Evolutionary conservation across 768 basidiomycete genomes (phyloP).

Genomic region (Hysterangium stoloniferum): DNA sequence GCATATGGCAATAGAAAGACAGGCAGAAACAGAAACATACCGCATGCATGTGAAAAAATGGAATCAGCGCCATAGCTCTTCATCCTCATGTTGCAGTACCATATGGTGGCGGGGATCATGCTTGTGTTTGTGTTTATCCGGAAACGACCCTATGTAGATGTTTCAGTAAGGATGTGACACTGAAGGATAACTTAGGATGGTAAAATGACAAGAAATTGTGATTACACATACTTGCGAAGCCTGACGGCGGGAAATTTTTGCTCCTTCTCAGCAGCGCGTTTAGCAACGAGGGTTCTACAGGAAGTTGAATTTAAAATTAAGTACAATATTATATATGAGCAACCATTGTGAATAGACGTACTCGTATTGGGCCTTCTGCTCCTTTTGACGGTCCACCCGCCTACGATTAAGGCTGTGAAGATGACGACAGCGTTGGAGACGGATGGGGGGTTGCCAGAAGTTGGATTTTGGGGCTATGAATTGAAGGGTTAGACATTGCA

Average conservation of each 20-base stretch:
- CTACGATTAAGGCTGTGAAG: constrained; percentile 82
- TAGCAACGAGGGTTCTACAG: constrained; percentile 60
- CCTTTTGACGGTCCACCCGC: constrained; percentile 86
- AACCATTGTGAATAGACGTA: constrained; percentile 30
- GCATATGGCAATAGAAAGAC: too few relatives aligned
- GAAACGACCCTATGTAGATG: too few relatives aligned
- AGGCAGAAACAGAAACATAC: too few relatives aligned
- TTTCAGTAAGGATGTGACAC: too few relatives aligned
- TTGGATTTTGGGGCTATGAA: constrained; percentile 98
- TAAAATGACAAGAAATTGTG: too few relatives aligned
- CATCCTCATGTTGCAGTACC: too few relatives aligned
- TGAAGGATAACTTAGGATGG: too few relatives aligned
- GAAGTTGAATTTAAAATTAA: constrained; percentile 1
- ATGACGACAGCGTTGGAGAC: constrained; percentile 95
- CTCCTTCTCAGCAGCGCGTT: constrained; percentile 92
- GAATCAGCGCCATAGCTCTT: too few relatives aligned
- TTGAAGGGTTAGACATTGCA: not conserved
- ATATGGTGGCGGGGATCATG: too few relatives aligned
- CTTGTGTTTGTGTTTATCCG: too few relatives aligned
- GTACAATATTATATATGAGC: constrained; percentile 1
- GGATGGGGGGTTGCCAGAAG: constrained; percentile 90
- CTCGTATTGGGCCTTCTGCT: constrained; percentile 94
- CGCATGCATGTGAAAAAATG: too few relatives aligned
- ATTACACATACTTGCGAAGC: too few relatives aligned
- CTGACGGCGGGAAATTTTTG: constrained; percentile 82